Conservation (phyloP, 768 basidiomycete genomes). For the Rhodocollybia butyracea region DNA sequence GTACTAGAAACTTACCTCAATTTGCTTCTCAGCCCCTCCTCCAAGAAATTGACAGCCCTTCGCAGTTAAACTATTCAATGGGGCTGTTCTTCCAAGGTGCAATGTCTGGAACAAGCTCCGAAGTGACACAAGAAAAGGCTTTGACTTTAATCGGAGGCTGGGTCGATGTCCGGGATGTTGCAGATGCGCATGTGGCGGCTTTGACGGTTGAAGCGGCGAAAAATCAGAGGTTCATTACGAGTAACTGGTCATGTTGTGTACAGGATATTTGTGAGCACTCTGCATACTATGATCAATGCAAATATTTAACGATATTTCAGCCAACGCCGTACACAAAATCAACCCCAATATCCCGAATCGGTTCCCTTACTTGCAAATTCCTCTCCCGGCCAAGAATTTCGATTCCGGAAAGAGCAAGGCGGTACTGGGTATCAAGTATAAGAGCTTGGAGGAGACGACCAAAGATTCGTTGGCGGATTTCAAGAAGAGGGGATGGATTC, state of each 20-base stretch:
- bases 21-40: too few species aligned
- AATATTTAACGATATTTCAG: neutral
- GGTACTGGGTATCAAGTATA: neutral
- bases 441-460: neutral
- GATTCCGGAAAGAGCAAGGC: neutral
- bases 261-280: neutral
- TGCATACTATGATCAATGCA: neutral
- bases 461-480: neutral
- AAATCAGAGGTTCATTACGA: conserved; percentile 43
- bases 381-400: too few species aligned
- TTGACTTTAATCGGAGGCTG: conserved; percentile 12
- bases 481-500: conserved; percentile 1
- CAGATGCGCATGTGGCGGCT: conserved; percentile 42
- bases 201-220: conserved; percentile 39
- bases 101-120: neutral
- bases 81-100: neutral
- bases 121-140: neutral
- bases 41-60: neutral
- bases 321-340: neutral
- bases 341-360: neutral
- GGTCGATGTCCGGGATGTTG: conserved; percentile 42
- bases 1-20: too few species aligned
- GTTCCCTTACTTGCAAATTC: too few species aligned
- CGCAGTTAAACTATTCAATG: neutral
- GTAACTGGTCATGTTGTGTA: conserved; percentile 16